phyloP scores from a whole-genome alignment of 257 asterid species.

The Plectranthus barbatus region DNA sequence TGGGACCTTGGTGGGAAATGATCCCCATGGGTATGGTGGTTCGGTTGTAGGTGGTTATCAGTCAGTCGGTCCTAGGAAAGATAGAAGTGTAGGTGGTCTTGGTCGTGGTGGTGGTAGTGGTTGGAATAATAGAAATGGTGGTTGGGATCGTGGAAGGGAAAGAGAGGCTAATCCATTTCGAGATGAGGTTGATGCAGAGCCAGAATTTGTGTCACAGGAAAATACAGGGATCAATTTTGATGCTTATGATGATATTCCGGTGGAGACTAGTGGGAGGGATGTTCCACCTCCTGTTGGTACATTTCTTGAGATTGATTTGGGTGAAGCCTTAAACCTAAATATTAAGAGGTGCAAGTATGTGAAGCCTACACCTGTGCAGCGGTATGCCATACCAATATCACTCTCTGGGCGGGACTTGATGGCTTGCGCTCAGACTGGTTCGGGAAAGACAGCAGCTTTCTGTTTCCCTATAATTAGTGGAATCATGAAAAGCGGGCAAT shows the following conservation, averaged over 20 bases:
- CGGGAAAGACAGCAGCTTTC: conserved; percentile 59
- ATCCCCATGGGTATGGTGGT: conserved; percentile 30
- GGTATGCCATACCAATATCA: conserved; percentile 49
- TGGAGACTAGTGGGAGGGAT: conserved; percentile 48
- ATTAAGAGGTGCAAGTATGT: conserved; percentile 53
- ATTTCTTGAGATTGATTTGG: conserved; percentile 53
- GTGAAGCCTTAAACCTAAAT: conserved; percentile 47
- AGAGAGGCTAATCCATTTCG: conserved; percentile 62
- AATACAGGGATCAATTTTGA: conserved; percentile 50
- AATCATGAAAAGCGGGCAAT: conserved; percentile 32
- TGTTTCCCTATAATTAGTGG: conserved; percentile 57
- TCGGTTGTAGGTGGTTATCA: conserved; percentile 29
- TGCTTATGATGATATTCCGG: conserved; percentile 61
- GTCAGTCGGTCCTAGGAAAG: conserved; percentile 37
- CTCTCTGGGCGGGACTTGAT: conserved; percentile 45
- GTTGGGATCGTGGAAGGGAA: conserved; percentile 63
- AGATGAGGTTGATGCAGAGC: conserved; percentile 29
- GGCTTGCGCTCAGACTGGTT: conserved; percentile 61
- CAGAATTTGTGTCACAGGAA: conserved; percentile 32
- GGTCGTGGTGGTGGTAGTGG: conserved; percentile 27
- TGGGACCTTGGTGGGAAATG: conserved; percentile 35
- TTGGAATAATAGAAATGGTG: conserved; percentile 50
- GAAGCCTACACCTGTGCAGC: conserved; percentile 52
- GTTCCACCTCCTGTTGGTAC: conserved; percentile 52
- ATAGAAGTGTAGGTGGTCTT: conserved; percentile 31